Percentiles rank a stretch among this genome's conserved stretches.
Conservation (phyloP, 805 yeast species). For the Saccharomyces jurei region DNA sequence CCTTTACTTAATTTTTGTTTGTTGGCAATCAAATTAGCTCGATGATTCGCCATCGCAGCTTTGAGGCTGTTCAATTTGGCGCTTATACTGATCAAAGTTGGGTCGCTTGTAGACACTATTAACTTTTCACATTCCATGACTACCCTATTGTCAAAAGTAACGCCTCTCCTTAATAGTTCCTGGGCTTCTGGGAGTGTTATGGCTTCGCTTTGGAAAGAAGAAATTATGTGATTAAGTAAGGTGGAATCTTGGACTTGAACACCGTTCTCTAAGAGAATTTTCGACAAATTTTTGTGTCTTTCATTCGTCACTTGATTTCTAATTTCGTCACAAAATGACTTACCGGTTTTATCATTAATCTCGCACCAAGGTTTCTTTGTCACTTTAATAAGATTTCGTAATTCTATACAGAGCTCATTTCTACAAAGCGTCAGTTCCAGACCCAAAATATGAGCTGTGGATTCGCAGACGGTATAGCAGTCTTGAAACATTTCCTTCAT, state of each 20-base stretch:
- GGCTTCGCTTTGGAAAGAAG: slow-evolving; percentile 28
- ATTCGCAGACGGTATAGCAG: slow-evolving; percentile 21
- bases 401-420: slow-evolving; percentile 55
- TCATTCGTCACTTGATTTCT: slow-evolving; percentile 46
- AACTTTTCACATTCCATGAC: slow-evolving; percentile 54
- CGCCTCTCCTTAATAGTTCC: slow-evolving; percentile 53
- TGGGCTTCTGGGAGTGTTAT: slow-evolving; percentile 34
- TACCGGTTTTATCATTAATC: slow-evolving; percentile 38
- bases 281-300: slow-evolving; percentile 33
- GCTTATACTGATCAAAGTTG: slow-evolving; percentile 51
- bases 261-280: slow-evolving; percentile 35
- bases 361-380: slow-evolving; percentile 57
- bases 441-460: slow-evolving; percentile 34
- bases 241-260: slow-evolving; percentile 26
- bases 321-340: slow-evolving; percentile 51
- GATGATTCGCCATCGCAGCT: background rate
- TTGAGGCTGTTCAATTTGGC: slow-evolving; percentile 42
- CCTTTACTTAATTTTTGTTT: background rate
- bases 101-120: slow-evolving; percentile 60
- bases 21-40: background rate
- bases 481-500: slow-evolving; percentile 42
- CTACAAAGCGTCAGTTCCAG: slow-evolving; percentile 53
- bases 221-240: slow-evolving; percentile 29
- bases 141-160: slow-evolving; percentile 51
- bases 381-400: slow-evolving; percentile 43